Evolutionary conservation across 768 basidiomycete genomes (phyloP).

Genomic region (Pulveroboletus frians): DNA sequence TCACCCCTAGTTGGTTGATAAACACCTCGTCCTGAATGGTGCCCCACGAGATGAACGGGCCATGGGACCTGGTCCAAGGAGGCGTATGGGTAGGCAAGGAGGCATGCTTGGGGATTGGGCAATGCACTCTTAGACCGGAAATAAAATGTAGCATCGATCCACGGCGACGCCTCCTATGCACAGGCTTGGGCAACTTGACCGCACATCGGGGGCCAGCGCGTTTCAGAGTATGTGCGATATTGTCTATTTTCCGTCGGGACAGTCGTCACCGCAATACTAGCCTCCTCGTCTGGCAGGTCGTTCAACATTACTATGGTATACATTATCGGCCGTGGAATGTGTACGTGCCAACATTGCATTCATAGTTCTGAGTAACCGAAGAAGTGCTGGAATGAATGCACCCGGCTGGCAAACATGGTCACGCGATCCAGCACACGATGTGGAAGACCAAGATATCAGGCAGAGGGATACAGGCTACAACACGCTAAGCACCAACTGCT

Average conservation of each 20-base stretch:
- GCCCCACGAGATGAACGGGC: slow-evolving; percentile 47
- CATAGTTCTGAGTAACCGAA: neutral
- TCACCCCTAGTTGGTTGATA: slow-evolving; percentile 62
- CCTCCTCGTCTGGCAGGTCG: neutral
- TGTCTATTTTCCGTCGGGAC: neutral
- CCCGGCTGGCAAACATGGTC: too few relatives aligned
- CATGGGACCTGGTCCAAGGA: slow-evolving; percentile 42
- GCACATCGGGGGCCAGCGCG: neutral
- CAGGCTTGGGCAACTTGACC: neutral
- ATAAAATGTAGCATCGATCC: neutral
- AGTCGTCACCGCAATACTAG: neutral
- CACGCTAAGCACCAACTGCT: slow-evolving; percentile 64
- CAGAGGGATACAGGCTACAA: slow-evolving; percentile 32
- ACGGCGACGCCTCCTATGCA: neutral
- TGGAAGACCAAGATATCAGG: slow-evolving; percentile 15
- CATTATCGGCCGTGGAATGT: slow-evolving; percentile 61
- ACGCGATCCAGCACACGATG: neutral
- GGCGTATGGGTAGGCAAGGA: slow-evolving; percentile 47
- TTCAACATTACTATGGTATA: slow-evolving; percentile 36
- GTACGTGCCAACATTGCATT: slow-evolving; percentile 35
- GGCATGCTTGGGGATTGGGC: slow-evolving; percentile 51
- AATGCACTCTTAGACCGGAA: slow-evolving; percentile 36
- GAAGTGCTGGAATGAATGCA: too few relatives aligned
- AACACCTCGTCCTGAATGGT: slow-evolving; percentile 59
- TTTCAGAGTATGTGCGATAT: neutral